Conservation (phyloP, 2,329 filamentous ascomycete genomes). For the Trichoderma simmonsii region DNA sequence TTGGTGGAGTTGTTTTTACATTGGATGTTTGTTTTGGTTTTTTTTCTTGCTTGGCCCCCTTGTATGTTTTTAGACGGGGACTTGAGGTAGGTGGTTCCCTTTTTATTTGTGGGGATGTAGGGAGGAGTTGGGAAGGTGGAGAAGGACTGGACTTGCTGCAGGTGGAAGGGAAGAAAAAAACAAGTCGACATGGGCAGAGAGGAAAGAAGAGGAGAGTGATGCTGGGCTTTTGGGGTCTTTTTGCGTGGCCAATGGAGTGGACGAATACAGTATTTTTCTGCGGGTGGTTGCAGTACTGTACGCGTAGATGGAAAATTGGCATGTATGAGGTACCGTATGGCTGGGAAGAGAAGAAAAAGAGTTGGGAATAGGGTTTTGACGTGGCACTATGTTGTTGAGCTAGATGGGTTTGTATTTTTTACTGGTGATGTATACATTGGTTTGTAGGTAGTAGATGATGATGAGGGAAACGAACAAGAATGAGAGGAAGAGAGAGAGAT, state of each 20-base stretch:
- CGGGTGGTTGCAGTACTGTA: background rate
- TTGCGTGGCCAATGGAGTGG: background rate
- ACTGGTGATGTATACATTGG: background rate
- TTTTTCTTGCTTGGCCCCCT: background rate
- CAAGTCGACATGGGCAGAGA: background rate
- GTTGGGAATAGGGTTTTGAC: background rate
- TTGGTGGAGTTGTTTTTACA: background rate
- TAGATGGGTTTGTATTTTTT: background rate
- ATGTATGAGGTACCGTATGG: background rate
- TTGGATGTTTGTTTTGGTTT: background rate
- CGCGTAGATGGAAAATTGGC: background rate
- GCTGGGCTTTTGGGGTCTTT: background rate
- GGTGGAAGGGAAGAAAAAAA: background rate
- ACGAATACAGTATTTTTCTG: background rate
- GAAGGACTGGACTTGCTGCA: background rate
- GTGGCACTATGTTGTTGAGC: background rate
- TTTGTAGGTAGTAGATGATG: background rate
- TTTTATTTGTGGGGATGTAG: background rate
- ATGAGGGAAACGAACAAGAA: background rate
- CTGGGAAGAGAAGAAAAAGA: background rate
- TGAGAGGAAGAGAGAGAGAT: background rate
- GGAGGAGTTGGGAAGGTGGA: background rate
- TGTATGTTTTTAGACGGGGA: background rate
- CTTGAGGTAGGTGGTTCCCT: background rate
- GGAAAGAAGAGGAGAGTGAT: background rate